Conservation (phyloP, 768 basidiomycete genomes). For the Tulasnella sp. region DNA sequence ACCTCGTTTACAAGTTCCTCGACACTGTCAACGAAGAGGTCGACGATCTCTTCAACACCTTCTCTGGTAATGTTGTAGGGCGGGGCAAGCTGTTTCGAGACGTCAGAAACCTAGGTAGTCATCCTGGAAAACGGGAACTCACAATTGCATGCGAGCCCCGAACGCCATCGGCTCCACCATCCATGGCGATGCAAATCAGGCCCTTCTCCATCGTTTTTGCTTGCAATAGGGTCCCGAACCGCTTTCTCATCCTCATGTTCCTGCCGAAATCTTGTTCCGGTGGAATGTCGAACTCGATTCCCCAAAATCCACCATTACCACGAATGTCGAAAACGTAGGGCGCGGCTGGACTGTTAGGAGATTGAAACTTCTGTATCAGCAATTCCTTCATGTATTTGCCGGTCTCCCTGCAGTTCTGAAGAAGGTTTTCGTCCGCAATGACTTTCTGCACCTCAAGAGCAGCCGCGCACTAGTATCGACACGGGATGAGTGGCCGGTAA, state of each 20-base stretch:
- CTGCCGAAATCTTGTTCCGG: slow-evolving; percentile 41
- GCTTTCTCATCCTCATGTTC: slow-evolving; percentile 50
- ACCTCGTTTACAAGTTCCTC: slow-evolving; percentile 54
- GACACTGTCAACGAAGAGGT: slow-evolving; percentile 65
- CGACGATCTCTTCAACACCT: slow-evolving; percentile 70
- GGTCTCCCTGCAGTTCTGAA: slow-evolving; percentile 62
- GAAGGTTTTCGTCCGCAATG: slow-evolving; percentile 69
- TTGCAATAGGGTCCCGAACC: slow-evolving; percentile 72
- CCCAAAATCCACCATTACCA: slow-evolving; percentile 84
- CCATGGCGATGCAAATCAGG: slow-evolving; percentile 73
- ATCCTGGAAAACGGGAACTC: background rate
- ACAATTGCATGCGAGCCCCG: slow-evolving; percentile 70
- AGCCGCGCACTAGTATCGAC: slow-evolving; percentile 67
- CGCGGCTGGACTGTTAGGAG: slow-evolving; percentile 59
- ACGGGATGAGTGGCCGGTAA: slow-evolving; percentile 61
- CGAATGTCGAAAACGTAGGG: slow-evolving; percentile 79
- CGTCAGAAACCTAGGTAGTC: background rate
- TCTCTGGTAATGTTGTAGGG: slow-evolving; percentile 75
- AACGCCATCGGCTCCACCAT: slow-evolving; percentile 71
- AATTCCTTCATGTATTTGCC: slow-evolving; percentile 62
- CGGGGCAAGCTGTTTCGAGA: slow-evolving; percentile 57
- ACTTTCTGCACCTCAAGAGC: slow-evolving; percentile 80
- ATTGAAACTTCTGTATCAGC: slow-evolving; percentile 58
- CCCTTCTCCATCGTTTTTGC: slow-evolving; percentile 68
- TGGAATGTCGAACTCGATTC: slow-evolving; percentile 76